Base-by-base conservation (phyloP, 352 stramenopile species). In the Phytophthora quininea region DNA sequence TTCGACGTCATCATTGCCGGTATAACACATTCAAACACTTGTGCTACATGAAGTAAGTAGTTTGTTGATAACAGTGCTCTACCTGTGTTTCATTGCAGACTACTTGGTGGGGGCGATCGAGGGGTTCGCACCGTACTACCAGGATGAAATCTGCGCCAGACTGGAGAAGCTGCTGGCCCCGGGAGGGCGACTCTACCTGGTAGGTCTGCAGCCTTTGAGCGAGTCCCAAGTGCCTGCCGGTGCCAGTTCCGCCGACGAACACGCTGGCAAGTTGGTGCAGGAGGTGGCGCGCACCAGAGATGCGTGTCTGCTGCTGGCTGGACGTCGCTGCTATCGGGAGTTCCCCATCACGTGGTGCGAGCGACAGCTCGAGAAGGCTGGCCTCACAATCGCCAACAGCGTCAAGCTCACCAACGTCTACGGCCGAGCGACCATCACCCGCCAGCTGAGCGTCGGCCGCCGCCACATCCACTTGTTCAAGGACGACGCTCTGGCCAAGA, bases 51-150 rank as follows among this genome's bases (percentile, higher is more conserved):
- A 10, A 49, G 15, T 24, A 29, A 49, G 9, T 4, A 47, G 9
- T 27, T 27, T 14, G 3, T n/a, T 49, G 29, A 29, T 29, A 27
- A 19, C 27, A 14, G 4, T 46, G 33, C 14, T 30, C 24, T 30
- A 4, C 3, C 15, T 30, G 4, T 56, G 37, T 42, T 51, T 30
- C 38, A 1, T 12, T 53, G 11, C 42, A 84, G 93, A 98, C 71
- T 98, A 98, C 71, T 75, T 98, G 3, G 80, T 98, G 29, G 93
- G 93, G 49, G 91, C 93, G 10, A 94, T 98, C 56, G 93, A 98
- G 64, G 93, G 92, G 19, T 97, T 98, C 71, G 86, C 81, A 35
- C 92, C 93, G 0, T 98, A 96, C 69, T 93, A 87, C 62, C 92
- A 98, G 74, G 80, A 89, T 57, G 69, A 82, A 45, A 77, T 89